phyloP scores from a whole-genome alignment of 768 basidiomycete genomes.

The Russula sp. region DNA sequence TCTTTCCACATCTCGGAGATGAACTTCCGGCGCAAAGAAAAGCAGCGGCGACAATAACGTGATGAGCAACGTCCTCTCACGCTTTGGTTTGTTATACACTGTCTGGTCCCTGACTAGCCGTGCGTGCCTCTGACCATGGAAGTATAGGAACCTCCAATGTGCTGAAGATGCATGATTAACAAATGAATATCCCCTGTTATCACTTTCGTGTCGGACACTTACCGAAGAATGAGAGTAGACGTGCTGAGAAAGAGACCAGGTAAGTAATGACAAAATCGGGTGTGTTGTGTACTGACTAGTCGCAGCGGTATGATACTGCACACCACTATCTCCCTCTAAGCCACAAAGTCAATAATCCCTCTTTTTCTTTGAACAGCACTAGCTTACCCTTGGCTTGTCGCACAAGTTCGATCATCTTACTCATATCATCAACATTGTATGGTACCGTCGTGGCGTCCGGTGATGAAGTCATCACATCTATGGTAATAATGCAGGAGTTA shows the following conservation, averaged over 20 bases:
- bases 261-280: neutral
- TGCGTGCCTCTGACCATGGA: neutral
- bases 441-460: neutral
- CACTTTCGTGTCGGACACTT: neutral
- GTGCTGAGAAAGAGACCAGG: neutral
- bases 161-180: neutral
- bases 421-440: conserved; percentile 5
- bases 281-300: neutral
- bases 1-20: conserved; percentile 7
- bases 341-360: neutral
- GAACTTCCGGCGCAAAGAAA: conserved; percentile 13
- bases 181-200: too few relatives aligned
- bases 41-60: conserved; percentile 11
- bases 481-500: neutral
- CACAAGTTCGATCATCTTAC: conserved; percentile 4
- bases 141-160: conserved; percentile 17
- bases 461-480: conserved; percentile 12
- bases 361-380: neutral
- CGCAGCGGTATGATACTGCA: neutral
- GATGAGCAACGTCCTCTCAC: conserved; percentile 6
- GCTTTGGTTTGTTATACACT: neutral
- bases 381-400: conserved; percentile 7
- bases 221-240: conserved; percentile 13
- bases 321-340: neutral
- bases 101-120: neutral